Conservation (phyloP, 176 grass and related monocot species). For the Triticum dicoccoides region DNA sequence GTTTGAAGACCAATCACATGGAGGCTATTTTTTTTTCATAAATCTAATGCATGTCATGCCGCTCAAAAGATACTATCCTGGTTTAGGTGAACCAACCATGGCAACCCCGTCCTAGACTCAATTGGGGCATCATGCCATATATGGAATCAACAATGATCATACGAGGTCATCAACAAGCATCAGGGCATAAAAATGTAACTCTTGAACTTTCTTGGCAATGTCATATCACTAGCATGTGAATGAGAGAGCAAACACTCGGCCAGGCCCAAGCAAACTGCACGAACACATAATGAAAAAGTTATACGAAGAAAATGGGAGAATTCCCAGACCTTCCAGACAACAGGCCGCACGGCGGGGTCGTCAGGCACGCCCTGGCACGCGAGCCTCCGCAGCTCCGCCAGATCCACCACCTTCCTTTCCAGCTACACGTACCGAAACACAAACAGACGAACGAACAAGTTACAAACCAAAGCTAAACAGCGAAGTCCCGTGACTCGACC, state of each 20-base stretch:
- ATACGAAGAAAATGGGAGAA: constrained; percentile 9
- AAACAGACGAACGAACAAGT: constrained; percentile 8
- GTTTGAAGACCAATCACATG: neutral
- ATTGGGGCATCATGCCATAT: neutral
- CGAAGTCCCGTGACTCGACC: neutral
- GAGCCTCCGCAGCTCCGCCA: constrained; percentile 76
- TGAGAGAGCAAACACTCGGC: neutral
- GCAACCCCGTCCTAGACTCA: neutral
- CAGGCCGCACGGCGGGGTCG: constrained; percentile 41
- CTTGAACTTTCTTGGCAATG: neutral
- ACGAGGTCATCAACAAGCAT: neutral
- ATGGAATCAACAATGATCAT: neutral
- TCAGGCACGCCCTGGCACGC: constrained; percentile 86
- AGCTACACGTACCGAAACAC: constrained; percentile 37
- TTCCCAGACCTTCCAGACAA: constrained; percentile 87
- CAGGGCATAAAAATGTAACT: neutral
- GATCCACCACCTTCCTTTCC: constrained; percentile 78
- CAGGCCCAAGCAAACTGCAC: neutral
- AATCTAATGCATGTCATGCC: neutral
- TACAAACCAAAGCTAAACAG: neutral
- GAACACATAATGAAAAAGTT: neutral
- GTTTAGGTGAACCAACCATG: constrained; percentile 4
- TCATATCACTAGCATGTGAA: neutral
- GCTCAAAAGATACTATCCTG: neutral
- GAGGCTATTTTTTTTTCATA: neutral